Base-by-base conservation (phyloP, 345 rosid species). In the Orychophragmus violaceus region DNA sequence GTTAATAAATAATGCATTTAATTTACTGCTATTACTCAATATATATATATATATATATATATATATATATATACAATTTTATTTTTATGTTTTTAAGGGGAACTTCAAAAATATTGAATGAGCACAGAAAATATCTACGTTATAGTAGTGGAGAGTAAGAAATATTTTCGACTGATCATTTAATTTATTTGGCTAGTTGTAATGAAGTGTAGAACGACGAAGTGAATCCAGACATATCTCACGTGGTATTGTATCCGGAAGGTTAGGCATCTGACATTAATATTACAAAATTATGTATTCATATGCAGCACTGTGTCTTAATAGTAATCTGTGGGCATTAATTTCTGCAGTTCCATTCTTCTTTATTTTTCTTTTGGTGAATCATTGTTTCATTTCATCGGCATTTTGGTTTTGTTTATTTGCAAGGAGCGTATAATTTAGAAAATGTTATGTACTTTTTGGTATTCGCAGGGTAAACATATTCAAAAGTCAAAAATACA, bases 241-340 rank as follows among this genome's bases (percentile, higher is more conserved):
- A 70, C 69, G 49, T 70, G 75, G 75, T 62, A 17, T 37, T 70
- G 75, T 70, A 42, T 62, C 69, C 28, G 57, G 63, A 54, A 70
- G 45, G 69, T 45, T 63, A 45, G 50, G 75, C 75, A 63, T 45
- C 64, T 71, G 68, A 59, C 63, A 71, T 44, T 62, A 54, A 53
- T 45, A 62, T 54, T 55, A 55, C 41, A 35, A 46, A 33, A n/a
- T 30, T 52, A 62, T 62, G 55, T 61, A 61, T 70, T 39, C 49
- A 61, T 69, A 18, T 37, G 66, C 66, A 36, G 39, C 52, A 8
- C 33, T 11, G 37, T 57, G 22, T 59, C 51, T 49, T 49, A 5
- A 24, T 41, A 61, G 30, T 28, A 59, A 46, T 68, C 21, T 44
- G 55, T 42, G 62, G 62, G 55, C 56, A 70, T 53, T 42, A 30